phyloP scores from a whole-genome alignment of 176 grass and related monocot genomes.

The Chrysopogon serrulatus region DNA sequence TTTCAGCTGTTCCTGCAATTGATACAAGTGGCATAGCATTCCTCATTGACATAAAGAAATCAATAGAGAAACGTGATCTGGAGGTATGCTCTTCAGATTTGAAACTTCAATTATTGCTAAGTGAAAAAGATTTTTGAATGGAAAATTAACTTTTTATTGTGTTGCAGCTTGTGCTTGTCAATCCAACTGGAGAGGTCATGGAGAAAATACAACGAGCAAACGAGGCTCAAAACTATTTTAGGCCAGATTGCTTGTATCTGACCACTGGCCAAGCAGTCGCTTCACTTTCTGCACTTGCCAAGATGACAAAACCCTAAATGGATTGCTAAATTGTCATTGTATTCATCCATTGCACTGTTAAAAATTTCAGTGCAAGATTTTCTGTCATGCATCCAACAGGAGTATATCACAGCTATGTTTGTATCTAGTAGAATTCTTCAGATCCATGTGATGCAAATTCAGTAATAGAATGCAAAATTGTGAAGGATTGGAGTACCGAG shows the following conservation, averaged over 20 bases:
- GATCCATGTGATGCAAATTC: slow-evolving; percentile 1
- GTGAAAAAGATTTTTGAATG: neutral
- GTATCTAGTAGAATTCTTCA: slow-evolving; percentile 10
- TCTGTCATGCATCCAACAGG: neutral
- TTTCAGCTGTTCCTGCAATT: slow-evolving; percentile 57
- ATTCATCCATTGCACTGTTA: neutral
- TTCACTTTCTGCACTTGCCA: slow-evolving; percentile 60
- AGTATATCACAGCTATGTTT: slow-evolving; percentile 16
- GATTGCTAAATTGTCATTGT: neutral
- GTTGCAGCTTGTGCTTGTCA: slow-evolving; percentile 72
- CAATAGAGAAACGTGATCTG: slow-evolving; percentile 56
- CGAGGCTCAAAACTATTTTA: slow-evolving; percentile 46
- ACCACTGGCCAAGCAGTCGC: slow-evolving; percentile 72
- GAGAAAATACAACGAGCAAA: slow-evolving; percentile 95
- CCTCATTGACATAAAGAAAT: slow-evolving; percentile 75
- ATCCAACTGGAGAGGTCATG: slow-evolving; percentile 92
- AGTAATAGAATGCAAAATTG: neutral
- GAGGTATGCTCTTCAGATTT: slow-evolving; percentile 40
- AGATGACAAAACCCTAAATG: slow-evolving; percentile 51
- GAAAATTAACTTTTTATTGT: neutral
- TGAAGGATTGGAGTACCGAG: neutral
- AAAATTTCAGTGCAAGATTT: neutral
- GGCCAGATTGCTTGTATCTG: slow-evolving; percentile 56
- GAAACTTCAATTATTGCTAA: neutral
- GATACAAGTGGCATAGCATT: slow-evolving; percentile 90